Base-by-base conservation (phyloP, 768 basidiomycete species). In the Clavaria fumosa region DNA sequence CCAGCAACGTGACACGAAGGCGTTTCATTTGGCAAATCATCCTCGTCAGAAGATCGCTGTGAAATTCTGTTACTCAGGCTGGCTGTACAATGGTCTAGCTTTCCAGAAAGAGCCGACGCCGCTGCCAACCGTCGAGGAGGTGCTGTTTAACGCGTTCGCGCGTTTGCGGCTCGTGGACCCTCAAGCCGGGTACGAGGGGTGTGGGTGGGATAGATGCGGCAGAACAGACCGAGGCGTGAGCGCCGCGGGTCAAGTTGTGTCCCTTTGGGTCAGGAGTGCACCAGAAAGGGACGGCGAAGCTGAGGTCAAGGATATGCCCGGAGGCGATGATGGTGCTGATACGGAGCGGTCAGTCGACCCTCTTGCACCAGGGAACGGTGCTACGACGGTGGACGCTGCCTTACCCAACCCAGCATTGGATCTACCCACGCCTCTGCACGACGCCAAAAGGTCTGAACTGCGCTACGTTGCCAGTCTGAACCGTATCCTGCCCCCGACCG, bases 221-320 rank as follows among this genome's bases (percentile, higher is more conserved):
- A 60, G 95, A 50, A 97, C 95, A 19, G 95, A 99, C 64, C 69
- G 79, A 14, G 91, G 93, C 0, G 95, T 99, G 41, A 93, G 89
- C 53, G 85, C 81, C 26, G 83, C 81, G 5, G 90, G 88, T 3
- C 93, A 97, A 54, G 90, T 97, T 17, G 67, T 96, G 35, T 86
- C 82, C 35, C 64, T 99, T 5, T 90, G 85, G 80, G 76, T 95
- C 9, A 63, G 90, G 41, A 89, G 86, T 54, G 70, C 72, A 7
- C 54, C 77, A 31, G 58, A 50, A 15, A 7, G 44, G 48, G 2
- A 28, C 9, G 14, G 26, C 26, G 26, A 30, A 7, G 20, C 43
- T 4, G 32, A 24, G n/a, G 24, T 23, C 6, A 19, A 20, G 23
- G 9, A 23, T 17, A n/a, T n/a, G n/a, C n/a, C n/a, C n/a, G n/a